Percentiles rank a stretch among this genome's conserved stretches.
Evolutionary conservation across 2,329 filamentous ascomycete species (phyloP).

Genomic region (Xylaria sp.): DNA sequence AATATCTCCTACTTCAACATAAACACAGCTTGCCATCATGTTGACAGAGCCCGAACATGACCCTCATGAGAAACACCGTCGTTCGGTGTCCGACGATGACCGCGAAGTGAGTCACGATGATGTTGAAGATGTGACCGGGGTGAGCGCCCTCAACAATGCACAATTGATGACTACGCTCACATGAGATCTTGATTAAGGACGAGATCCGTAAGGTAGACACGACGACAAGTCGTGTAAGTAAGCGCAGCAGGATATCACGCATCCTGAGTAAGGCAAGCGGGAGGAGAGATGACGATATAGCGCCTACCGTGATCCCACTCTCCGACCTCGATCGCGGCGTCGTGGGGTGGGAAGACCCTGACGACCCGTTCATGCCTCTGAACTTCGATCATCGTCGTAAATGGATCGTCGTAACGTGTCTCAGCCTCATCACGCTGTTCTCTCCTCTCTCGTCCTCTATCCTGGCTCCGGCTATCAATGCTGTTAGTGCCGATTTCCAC

Average conservation of each 20-base stretch:
- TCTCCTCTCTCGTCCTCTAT: conserved; percentile 74
- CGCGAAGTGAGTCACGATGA: conserved; percentile 22
- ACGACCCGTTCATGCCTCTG: conserved; percentile 67
- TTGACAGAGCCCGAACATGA: conserved; percentile 1
- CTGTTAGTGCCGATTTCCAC: conserved; percentile 58
- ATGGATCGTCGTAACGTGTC: conserved; percentile 66
- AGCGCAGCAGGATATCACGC: conserved; percentile 40
- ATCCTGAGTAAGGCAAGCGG: conserved; percentile 43
- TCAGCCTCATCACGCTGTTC: conserved; percentile 71
- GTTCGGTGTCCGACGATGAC: conserved; percentile 30
- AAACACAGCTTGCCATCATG: conserved; percentile 14
- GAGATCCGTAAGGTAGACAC: conserved; percentile 35
- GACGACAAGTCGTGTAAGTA: conserved; percentile 26
- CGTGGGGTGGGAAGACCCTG: conserved; percentile 69
- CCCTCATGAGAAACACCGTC: conserved; percentile 23
- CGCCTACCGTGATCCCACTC: conserved; percentile 55
- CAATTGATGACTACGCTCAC: conserved; percentile 11
- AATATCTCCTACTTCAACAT: neutral
- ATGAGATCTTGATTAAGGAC: conserved; percentile 9
- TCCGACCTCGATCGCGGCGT: conserved; percentile 63
- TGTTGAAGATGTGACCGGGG: conserved; percentile 24
- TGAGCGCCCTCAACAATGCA: conserved; percentile 9
- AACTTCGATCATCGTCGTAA: conserved; percentile 67
- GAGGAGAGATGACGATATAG: conserved; percentile 45
- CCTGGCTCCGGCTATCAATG: conserved; percentile 59